Evolutionary conservation across 2,329 filamentous ascomycete genomes (phyloP).

Genomic region (Grosmannia huntii): DNA sequence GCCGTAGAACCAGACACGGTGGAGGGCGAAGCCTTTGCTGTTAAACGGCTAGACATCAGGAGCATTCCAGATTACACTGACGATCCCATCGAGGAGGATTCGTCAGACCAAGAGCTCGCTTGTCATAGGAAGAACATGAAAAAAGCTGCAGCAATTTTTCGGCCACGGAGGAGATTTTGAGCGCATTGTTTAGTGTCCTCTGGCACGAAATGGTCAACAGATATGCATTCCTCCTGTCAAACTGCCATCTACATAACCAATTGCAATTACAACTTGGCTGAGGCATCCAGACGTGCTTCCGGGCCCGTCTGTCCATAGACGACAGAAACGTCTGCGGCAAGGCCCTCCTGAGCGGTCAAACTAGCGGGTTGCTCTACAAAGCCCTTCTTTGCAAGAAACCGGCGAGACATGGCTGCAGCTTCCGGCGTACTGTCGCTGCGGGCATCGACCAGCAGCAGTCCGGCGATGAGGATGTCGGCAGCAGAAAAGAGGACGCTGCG

Average conservation of each 20-base stretch:
- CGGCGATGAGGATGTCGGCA: constrained; percentile 29
- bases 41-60: constrained; percentile 1
- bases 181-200: not conserved
- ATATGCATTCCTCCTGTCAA: not conserved
- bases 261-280: not conserved
- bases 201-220: not conserved
- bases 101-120: not conserved
- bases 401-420: constrained; percentile 24
- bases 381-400: constrained; percentile 23
- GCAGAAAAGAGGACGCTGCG: constrained; percentile 29
- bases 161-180: not conserved
- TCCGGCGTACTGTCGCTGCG: constrained; percentile 22
- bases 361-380: constrained; percentile 14
- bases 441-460: constrained; percentile 30
- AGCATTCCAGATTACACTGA: constrained; percentile 1
- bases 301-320: constrained; percentile 21
- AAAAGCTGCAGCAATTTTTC: not conserved
- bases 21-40: not conserved
- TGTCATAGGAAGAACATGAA: not conserved
- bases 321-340: constrained; percentile 20
- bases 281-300: not conserved
- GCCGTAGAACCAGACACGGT: not conserved
- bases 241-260: not conserved
- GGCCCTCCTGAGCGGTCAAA: constrained; percentile 14
- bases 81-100: constrained; percentile 4